Percentiles rank a stretch among this genome's conserved stretches.
These are phyloP conservation scores for Backusella liffmaniae DNA, from an alignment of 192 early-diverging fungal species.

Conservation along the genomic window DNA sequence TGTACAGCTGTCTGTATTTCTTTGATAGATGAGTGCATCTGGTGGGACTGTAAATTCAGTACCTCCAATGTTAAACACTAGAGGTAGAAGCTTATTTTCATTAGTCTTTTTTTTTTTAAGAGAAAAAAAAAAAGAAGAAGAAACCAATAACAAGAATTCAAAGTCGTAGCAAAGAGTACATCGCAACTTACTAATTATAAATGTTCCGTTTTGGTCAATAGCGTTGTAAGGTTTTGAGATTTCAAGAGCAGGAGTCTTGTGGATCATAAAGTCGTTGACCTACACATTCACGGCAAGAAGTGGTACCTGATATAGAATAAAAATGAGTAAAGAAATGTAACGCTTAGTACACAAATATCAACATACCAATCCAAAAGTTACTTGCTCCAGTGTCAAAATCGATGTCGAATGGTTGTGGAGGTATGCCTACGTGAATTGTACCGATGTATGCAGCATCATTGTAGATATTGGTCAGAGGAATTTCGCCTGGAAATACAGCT, in stretches of 20 bases:
- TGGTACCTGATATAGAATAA: conserved; percentile 18
- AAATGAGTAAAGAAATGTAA: too few species aligned
- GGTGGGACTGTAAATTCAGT: neutral
- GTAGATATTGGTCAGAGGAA: conserved; percentile 15
- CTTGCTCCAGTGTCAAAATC: conserved; percentile 68
- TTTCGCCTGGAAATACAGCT: neutral
- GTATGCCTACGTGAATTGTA: conserved; percentile 57
- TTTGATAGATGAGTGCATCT: conserved; percentile 14
- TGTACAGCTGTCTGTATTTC: conserved; percentile 31
- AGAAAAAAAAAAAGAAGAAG: too few species aligned
- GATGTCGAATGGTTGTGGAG: conserved; percentile 57
- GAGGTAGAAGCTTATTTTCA: neutral
- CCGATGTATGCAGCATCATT: conserved; percentile 58
- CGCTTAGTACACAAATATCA: too few species aligned
- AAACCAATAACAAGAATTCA: too few species aligned
- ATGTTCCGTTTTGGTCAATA: conserved; percentile 11
- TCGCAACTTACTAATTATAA: neutral
- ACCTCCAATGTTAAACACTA: conserved; percentile 39
- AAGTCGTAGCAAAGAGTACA: neutral
- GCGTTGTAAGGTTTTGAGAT: conserved; percentile 14
- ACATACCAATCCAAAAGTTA: conserved; percentile 57
- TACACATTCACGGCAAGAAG: conserved; percentile 21
- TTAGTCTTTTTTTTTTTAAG: neutral
- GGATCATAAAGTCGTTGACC: conserved; percentile 33
- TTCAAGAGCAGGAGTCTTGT: conserved; percentile 35